Conservation (phyloP, 202 grass and related monocot genomes). For the Panicum virgatum region DNA sequence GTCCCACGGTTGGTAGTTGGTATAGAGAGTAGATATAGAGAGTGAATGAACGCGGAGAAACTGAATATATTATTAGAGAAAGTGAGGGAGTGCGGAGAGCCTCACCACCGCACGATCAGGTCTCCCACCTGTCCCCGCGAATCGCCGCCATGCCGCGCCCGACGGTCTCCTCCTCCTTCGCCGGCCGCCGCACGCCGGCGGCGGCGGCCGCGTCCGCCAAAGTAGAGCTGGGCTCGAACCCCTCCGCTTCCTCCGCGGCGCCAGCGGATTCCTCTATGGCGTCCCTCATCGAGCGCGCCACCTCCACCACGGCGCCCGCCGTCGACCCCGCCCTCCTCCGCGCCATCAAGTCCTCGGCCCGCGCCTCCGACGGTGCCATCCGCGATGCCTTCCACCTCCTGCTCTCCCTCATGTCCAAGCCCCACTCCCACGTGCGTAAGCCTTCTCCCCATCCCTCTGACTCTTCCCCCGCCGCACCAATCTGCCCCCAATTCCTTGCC, state of each 20-base stretch:
- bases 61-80: no score
- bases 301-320: slow-evolving; percentile 63
- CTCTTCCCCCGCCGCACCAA: neutral
- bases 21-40: no score
- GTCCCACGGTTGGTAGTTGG: no score
- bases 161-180: neutral
- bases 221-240: neutral
- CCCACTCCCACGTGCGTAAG: slow-evolving; percentile 72
- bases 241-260: neutral
- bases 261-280: slow-evolving; percentile 21
- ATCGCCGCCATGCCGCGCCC: slow-evolving; percentile 27
- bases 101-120: neutral
- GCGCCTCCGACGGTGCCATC: slow-evolving; percentile 58
- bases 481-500: neutral
- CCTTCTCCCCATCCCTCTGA: neutral
- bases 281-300: slow-evolving; percentile 76
- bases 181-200: neutral
- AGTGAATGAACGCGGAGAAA: no score
- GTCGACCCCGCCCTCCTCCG: slow-evolving; percentile 68
- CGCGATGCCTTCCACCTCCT: slow-evolving; percentile 59
- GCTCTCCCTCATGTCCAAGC: slow-evolving; percentile 73
- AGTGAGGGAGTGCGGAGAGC: no score
- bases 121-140: neutral
- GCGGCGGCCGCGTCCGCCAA: neutral
- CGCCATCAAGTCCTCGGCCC: slow-evolving; percentile 76